These are phyloP conservation scores for Chlorophyllum brunneum DNA, from an alignment of 768 basidiomycete species.

Conservation along the genomic window DNA sequence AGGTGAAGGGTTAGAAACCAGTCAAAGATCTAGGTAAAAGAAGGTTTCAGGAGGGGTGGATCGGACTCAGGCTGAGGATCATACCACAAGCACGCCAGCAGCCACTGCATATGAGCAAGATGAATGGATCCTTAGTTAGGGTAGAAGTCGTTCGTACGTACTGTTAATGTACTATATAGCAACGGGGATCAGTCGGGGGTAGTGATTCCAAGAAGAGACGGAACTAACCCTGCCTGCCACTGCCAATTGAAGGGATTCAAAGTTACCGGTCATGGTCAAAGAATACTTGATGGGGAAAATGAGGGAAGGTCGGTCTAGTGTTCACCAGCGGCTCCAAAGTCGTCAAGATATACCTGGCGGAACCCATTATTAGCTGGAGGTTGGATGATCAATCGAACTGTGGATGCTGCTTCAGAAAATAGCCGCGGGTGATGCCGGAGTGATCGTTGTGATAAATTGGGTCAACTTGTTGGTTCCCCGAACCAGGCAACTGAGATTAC, in stretches of 20 bases:
- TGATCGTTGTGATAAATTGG: too few species aligned
- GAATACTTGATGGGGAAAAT: too few species aligned
- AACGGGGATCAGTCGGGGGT: neutral
- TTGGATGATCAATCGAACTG: too few species aligned
- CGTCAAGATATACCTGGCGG: too few species aligned
- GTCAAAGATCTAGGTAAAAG: conserved; percentile 2
- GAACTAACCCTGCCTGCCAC: neutral
- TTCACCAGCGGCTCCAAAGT: too few species aligned
- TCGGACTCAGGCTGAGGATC: neutral
- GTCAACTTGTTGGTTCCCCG: too few species aligned
- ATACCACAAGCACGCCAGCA: neutral
- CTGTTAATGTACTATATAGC: neutral
- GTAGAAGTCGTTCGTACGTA: neutral
- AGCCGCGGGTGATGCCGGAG: too few species aligned
- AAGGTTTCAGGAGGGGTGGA: neutral
- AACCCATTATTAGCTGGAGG: too few species aligned
- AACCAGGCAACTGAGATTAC: too few species aligned
- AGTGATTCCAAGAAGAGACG: neutral
- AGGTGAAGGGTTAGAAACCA: neutral
- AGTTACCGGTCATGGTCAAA: neutral
- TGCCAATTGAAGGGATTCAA: neutral
- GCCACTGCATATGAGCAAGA: neutral
- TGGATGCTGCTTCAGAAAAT: too few species aligned
- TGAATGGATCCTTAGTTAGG: neutral
- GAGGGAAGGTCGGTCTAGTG: too few species aligned